Evolutionary conservation across 768 basidiomycete genomes (phyloP).

Genomic region (Boletus vinaceobasis): DNA sequence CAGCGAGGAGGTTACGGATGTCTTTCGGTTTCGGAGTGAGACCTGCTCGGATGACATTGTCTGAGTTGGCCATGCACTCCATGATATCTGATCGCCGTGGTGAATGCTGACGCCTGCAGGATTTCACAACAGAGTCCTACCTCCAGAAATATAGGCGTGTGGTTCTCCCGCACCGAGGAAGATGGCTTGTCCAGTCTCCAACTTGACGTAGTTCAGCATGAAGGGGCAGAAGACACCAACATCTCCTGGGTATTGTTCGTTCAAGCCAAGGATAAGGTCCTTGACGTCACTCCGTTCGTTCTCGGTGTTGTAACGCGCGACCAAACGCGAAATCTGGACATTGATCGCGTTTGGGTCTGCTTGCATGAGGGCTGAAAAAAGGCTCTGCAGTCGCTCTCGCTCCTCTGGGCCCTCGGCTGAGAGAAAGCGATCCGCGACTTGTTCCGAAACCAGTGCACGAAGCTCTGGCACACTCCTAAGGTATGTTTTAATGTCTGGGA

Average conservation of each 20-base stretch:
- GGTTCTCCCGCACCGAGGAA: slow-evolving; percentile 96
- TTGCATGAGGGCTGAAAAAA: slow-evolving; percentile 86
- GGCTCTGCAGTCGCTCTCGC: slow-evolving; percentile 55
- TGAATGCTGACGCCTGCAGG: background rate
- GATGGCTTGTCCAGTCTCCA: slow-evolving; percentile 84
- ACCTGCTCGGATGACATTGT: slow-evolving; percentile 98
- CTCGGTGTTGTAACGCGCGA: slow-evolving; percentile 56
- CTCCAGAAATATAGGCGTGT: slow-evolving; percentile 93
- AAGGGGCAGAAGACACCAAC: slow-evolving; percentile 92
- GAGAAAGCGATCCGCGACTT: slow-evolving; percentile 53
- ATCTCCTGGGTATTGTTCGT: slow-evolving; percentile 84
- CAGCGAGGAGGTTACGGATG: slow-evolving; percentile 81
- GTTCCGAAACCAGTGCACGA: slow-evolving; percentile 58
- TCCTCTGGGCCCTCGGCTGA: slow-evolving; percentile 33
- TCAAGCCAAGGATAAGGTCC: slow-evolving; percentile 59
- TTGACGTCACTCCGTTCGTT: slow-evolving; percentile 46
- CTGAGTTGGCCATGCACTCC: slow-evolving; percentile 98
- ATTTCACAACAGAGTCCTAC: slow-evolving; percentile 40
- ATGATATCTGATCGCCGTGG: slow-evolving; percentile 70
- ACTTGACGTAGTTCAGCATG: slow-evolving; percentile 78
- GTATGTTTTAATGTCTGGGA: slow-evolving; percentile 63
- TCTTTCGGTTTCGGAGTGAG: slow-evolving; percentile 96
- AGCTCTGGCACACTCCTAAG: slow-evolving; percentile 76
- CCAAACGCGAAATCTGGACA: slow-evolving; percentile 52
- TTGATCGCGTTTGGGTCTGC: slow-evolving; percentile 55